phyloP scores from a whole-genome alignment of 2,329 filamentous ascomycete genomes.

The Aspergillus eucalypticola region DNA sequence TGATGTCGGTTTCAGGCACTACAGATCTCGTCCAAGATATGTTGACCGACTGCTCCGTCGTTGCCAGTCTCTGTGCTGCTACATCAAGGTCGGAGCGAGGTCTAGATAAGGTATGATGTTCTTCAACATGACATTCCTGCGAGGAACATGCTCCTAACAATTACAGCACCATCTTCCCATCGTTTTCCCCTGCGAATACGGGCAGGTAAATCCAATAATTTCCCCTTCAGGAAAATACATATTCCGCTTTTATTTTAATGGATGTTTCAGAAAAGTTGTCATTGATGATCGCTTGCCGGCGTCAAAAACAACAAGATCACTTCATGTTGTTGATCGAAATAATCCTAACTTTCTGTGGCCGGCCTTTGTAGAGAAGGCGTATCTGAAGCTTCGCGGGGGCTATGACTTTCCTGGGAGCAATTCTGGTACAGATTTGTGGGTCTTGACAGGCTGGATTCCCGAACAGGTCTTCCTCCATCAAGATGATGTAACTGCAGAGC shows the following conservation, averaged over 20 bases:
- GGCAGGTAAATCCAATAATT: slow-evolving; percentile 57
- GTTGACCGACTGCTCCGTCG: slow-evolving; percentile 94
- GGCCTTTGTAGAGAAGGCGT: slow-evolving; percentile 91
- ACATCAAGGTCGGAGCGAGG: slow-evolving; percentile 70
- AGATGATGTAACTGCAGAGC: slow-evolving; percentile 73
- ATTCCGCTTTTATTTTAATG: slow-evolving; percentile 93
- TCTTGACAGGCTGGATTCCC: slow-evolving; percentile 92
- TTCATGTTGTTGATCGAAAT: slow-evolving; percentile 84
- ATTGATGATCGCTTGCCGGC: slow-evolving; percentile 91
- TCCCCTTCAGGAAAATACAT: slow-evolving; percentile 87
- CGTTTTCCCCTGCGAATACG: slow-evolving; percentile 72
- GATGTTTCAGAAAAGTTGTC: slow-evolving; percentile 80
- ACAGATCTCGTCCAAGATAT: slow-evolving; percentile 93
- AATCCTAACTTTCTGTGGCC: slow-evolving; percentile 87
- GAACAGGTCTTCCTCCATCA: slow-evolving; percentile 92
- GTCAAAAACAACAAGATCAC: slow-evolving; percentile 65
- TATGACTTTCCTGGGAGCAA: slow-evolving; percentile 99
- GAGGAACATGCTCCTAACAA: slow-evolving; percentile 8
- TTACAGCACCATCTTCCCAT: slow-evolving; percentile 67
- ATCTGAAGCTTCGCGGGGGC: slow-evolving; percentile 89
- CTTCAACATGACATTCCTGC: not conserved
- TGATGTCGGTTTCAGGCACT: slow-evolving; percentile 59
- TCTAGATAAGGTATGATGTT: slow-evolving; percentile 61
- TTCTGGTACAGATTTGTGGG: slow-evolving; percentile 90
- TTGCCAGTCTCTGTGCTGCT: slow-evolving; percentile 87